Base-by-base conservation (phyloP, 176 grass and related monocot genomes). In the Ampelocalamus luodianensis region DNA sequence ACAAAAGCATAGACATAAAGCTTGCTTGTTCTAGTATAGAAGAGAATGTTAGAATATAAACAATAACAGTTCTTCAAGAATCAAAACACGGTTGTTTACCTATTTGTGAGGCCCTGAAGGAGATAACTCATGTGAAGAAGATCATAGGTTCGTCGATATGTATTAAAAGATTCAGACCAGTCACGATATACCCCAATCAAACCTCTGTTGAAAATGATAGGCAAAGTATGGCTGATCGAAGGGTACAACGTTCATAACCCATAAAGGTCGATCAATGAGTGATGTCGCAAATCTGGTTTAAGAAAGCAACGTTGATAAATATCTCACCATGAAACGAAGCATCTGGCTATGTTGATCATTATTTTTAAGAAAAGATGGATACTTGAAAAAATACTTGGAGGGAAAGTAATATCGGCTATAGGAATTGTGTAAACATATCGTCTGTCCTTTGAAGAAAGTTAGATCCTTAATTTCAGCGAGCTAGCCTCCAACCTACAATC, bases 161-260 rank as follows among this genome's bases (percentile, higher is more conserved):
- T 95, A 72, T 95, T 92, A 71, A 98, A 95, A 54, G 91, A 85
- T 83, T 98, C 96, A 87, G 93, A 98, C 96, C 93, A 98, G 68
- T 98, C 93, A 86, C 94, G 93, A 89, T 98, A 95, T 79, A 89
- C 77, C 43, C 96, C 96, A 90, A 98, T 90, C 84, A 98, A 85
- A 62, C 96, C 96, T 95, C 96, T 89, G 68, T 92, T 90, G 62
- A 93, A 98, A 81, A 98, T 92, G 71, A 92, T 77, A 10, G 87
- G 83, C 77, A 98, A 85, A 42, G 93, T 95, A 87, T 45, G 81
- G 79, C 60, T 81, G 77, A 76, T 84, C 55, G 72, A 89, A 27
- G 71, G 91, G 96, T 70, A 98, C 91, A 38, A 92, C 90, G 45
- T 95, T 98, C 91, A 98, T 95, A 39, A 98, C 96, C 96, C 96